These are phyloP conservation scores for Peronospora farinosa DNA, from an alignment of 352 stramenopile genomes.

Conservation along the genomic window DNA sequence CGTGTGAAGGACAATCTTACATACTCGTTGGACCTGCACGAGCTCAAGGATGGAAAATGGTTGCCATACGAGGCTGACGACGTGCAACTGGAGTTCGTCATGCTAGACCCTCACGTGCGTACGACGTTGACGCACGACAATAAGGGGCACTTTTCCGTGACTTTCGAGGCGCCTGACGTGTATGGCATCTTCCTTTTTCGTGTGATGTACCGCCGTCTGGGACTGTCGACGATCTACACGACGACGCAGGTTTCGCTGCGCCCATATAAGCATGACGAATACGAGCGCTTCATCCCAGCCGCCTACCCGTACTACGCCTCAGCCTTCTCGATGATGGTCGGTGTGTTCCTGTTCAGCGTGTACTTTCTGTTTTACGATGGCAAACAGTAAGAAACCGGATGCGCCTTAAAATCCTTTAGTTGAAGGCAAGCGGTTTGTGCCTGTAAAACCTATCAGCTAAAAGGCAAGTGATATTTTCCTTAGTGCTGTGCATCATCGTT, in stretches of 20 bases:
- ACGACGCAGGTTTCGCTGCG: constrained; percentile 89
- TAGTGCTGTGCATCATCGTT: no score
- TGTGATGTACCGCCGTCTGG: constrained; percentile 86
- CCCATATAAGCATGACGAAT: constrained; percentile 94
- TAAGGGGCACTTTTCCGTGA: constrained; percentile 73
- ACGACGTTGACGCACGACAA: constrained; percentile 76
- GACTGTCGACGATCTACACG: constrained; percentile 81
- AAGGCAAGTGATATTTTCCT: no score
- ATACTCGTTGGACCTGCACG: constrained; percentile 87
- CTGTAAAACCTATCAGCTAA: no score
- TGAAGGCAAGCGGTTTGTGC: no score
- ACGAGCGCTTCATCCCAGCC: constrained; percentile 90
- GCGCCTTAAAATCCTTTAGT: no score
- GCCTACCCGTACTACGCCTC: constrained; percentile 91
- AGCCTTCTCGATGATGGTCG: constrained; percentile 87
- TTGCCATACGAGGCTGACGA: constrained; percentile 71
- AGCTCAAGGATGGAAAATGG: constrained; percentile 79
- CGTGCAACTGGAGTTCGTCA: constrained; percentile 92
- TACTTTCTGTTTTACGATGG: constrained; percentile 86
- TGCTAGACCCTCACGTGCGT: constrained; percentile 90
- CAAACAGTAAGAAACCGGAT: constrained; percentile 32
- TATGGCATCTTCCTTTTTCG: constrained; percentile 93
- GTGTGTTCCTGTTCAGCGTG: constrained; percentile 87
- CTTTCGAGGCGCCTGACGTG: constrained; percentile 86
- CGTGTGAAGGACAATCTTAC: constrained; percentile 91